These are phyloP conservation scores for Candida qinlingensis DNA, from an alignment of 805 yeast genomes.

Conservation along the genomic window DNA sequence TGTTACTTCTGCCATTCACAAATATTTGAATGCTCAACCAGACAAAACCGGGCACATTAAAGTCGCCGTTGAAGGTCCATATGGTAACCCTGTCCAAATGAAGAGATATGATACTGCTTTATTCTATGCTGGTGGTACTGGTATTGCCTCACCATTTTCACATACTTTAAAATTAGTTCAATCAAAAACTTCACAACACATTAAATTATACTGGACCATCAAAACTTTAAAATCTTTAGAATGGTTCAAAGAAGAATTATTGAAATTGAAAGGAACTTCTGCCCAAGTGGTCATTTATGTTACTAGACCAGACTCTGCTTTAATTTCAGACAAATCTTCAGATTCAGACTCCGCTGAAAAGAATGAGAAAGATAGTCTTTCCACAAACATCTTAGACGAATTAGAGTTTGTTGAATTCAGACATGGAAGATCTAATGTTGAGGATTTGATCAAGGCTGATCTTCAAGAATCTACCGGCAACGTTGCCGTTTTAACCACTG, in stretches of 20 bases:
- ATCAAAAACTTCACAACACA: constrained; percentile 22
- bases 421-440: constrained; percentile 42
- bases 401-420: constrained; percentile 32
- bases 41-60: constrained; percentile 20
- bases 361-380: background rate
- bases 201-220: constrained; percentile 61
- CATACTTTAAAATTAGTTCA: constrained; percentile 30
- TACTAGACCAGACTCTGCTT: constrained; percentile 15
- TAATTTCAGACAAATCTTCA: constrained; percentile 4
- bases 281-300: constrained; percentile 17
- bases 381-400: constrained; percentile 5
- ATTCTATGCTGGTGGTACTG: constrained; percentile 48
- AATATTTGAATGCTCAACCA: constrained; percentile 25
- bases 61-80: constrained; percentile 60
- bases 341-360: constrained; percentile 4
- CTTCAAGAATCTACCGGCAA: constrained; percentile 32
- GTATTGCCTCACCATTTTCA: constrained; percentile 44
- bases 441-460: constrained; percentile 32
- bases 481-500: constrained; percentile 50
- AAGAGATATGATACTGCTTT: constrained; percentile 34
- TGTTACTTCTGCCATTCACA: constrained; percentile 29
- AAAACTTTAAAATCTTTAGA: constrained; percentile 45
- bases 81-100: constrained; percentile 40
- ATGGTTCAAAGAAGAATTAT: constrained; percentile 46
- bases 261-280: constrained; percentile 20